A percentile compares a stretch with the other conserved stretches of the same genome.
These are phyloP conservation scores for Aspergillus aculeatus DNA, from an alignment of 2,329 filamentous ascomycete genomes.

Conservation along the genomic window DNA sequence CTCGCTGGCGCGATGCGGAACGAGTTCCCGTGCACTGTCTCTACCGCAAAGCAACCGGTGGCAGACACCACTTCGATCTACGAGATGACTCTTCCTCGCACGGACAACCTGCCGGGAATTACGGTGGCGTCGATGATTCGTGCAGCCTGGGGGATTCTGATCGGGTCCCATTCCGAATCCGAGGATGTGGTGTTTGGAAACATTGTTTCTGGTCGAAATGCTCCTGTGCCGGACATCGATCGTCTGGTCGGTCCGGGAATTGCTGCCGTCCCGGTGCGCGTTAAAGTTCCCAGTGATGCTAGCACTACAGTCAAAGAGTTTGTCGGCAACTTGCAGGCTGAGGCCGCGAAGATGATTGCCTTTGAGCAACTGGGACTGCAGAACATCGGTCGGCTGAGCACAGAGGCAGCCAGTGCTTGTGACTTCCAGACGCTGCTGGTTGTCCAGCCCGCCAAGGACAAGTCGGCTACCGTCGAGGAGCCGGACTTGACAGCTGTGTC, in stretches of 20 bases:
- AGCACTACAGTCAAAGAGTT: conserved; percentile 3
- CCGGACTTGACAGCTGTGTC: conserved; percentile 8
- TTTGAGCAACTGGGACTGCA: conserved; percentile 14
- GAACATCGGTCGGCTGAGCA: conserved; percentile 6
- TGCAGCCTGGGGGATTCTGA: conserved; percentile 11
- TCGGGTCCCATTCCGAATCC: conserved; percentile 7
- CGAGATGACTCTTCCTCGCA: not conserved
- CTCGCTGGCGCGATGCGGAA: conserved; percentile 2
- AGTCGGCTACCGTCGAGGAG: not conserved
- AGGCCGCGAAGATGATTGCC: conserved; percentile 7
- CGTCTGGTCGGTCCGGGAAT: conserved; percentile 10
- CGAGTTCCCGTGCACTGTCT: conserved; percentile 4
- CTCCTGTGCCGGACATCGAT: conserved; percentile 8
- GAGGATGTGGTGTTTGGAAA: conserved; percentile 11
- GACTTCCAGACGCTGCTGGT: conserved; percentile 10
- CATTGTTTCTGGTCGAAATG: conserved; percentile 9
- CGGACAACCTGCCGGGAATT: not conserved
- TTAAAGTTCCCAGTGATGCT: not conserved
- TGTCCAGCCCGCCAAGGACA: conserved; percentile 10
- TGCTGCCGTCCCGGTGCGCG: conserved; percentile 9
- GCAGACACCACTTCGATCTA: not conserved
- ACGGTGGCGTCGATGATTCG: conserved; percentile 9
- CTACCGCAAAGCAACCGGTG: not conserved
- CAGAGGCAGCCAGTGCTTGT: conserved; percentile 1
- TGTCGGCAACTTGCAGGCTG: conserved; percentile 2